A percentile compares a stretch with the other conserved stretches of the same genome.
These are phyloP conservation scores for Odontarrhena argentea DNA, from an alignment of 345 rosid genomes.

Conservation along the genomic window DNA sequence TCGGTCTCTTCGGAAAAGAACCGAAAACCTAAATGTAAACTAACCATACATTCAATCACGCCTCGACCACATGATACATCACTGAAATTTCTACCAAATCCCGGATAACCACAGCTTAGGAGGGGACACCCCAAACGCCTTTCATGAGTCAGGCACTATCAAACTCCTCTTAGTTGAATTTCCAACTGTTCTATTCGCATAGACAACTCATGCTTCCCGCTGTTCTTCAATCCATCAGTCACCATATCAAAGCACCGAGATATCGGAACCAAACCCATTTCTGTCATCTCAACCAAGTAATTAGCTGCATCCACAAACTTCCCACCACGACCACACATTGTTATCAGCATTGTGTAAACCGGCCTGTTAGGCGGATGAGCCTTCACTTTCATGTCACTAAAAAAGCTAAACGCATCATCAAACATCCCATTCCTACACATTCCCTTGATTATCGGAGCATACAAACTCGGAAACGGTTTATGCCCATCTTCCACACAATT, in stretches of 20 bases:
- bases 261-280: slow-evolving; percentile 78
- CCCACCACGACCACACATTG: slow-evolving; percentile 91
- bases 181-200: slow-evolving; percentile 74
- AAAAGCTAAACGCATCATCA: slow-evolving; percentile 85
- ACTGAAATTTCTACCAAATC: background rate
- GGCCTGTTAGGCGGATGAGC: slow-evolving; percentile 91
- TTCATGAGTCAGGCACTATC: slow-evolving; percentile 26
- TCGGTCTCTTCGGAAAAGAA: background rate
- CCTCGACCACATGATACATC: background rate
- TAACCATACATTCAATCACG: background rate
- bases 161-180: slow-evolving; percentile 58
- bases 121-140: background rate
- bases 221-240: slow-evolving; percentile 80
- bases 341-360: slow-evolving; percentile 86
- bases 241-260: slow-evolving; percentile 92
- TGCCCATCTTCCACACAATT: slow-evolving; percentile 81
- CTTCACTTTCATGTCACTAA: slow-evolving; percentile 82
- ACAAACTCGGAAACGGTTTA: slow-evolving; percentile 86
- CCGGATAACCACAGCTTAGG: background rate
- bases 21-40: background rate
- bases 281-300: slow-evolving; percentile 88
- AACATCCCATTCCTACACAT: slow-evolving; percentile 77
- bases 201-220: slow-evolving; percentile 89
- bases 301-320: slow-evolving; percentile 78
- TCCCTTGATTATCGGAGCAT: slow-evolving; percentile 83